Percentiles rank a stretch among this genome's conserved stretches.
Conservation (phyloP, 192 early-diverging fungal genomes). For the Gryganskiella cystojenkinii region DNA sequence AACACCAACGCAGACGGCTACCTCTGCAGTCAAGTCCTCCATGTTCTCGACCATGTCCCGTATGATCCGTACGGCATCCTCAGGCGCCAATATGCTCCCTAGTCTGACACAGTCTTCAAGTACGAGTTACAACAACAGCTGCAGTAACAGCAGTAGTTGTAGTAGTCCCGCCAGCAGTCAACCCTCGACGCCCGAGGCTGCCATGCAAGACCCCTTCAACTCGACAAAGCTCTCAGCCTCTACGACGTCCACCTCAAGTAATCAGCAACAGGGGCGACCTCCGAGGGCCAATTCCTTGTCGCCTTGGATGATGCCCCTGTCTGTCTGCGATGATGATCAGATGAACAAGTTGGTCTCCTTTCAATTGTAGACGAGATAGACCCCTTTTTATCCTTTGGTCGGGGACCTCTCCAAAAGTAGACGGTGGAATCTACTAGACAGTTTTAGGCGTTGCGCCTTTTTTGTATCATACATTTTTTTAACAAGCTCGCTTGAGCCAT, state of each 20-base stretch:
- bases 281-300: not conserved
- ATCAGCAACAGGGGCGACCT: not conserved
- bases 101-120: not conserved
- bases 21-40: slow-evolving; percentile 4
- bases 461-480: too few relatives aligned
- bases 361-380: slow-evolving; percentile 12
- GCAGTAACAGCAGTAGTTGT: not conserved
- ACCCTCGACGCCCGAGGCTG: not conserved
- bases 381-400: not conserved
- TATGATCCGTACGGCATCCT: slow-evolving; percentile 36
- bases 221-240: not conserved
- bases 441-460: not conserved
- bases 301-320: slow-evolving; percentile 51
- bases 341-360: slow-evolving; percentile 54
- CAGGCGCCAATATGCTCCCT: not conserved
- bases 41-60: slow-evolving; percentile 46
- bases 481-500: too few relatives aligned
- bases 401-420: too few relatives aligned
- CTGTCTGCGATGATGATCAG: slow-evolving; percentile 49
- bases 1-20: not conserved
- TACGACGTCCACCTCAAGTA: not conserved
- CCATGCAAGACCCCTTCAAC: not conserved
- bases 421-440: too few relatives aligned
- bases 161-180: not conserved
- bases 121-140: not conserved